Conservation (phyloP, 306 rosid species). For the Cicer yamashitae region DNA sequence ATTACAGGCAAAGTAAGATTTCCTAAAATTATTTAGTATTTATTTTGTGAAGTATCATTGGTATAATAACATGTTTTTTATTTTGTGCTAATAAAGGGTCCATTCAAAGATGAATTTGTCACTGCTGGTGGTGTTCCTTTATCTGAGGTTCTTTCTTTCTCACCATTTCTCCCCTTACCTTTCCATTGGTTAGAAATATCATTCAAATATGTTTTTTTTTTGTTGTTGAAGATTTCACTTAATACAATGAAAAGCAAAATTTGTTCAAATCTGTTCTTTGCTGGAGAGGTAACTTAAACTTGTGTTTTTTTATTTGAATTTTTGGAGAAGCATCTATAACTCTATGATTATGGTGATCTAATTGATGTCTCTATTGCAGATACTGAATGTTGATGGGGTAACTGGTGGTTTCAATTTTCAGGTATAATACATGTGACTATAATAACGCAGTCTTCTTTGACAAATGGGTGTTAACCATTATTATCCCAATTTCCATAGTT, state of each 20-base stretch:
- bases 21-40: constrained; percentile 15
- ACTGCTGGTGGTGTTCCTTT: constrained; percentile 96
- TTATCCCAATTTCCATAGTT: constrained; percentile 16
- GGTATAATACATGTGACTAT: constrained; percentile 53
- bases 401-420: constrained; percentile 98
- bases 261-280: constrained; percentile 69
- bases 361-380: constrained; percentile 52
- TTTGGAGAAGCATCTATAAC: constrained; percentile 9
- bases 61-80: constrained; percentile 5
- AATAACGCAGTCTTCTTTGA: constrained; percentile 18
- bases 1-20: constrained; percentile 74
- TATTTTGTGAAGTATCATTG: constrained; percentile 21
- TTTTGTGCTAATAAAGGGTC: constrained; percentile 63
- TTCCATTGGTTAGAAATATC: constrained; percentile 24
- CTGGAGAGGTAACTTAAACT: constrained; percentile 77
- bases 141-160: constrained; percentile 75
- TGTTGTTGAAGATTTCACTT: constrained; percentile 63
- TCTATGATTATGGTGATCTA: constrained; percentile 29
- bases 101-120: constrained; percentile 95
- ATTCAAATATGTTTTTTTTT: not conserved
- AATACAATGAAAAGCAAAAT: constrained; percentile 90
- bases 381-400: constrained; percentile 84
- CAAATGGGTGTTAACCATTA: not conserved
- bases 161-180: constrained; percentile 16
- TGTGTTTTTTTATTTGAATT: constrained; percentile 19